phyloP scores from a whole-genome alignment of 192 early-diverging fungal genomes.

The Entrophospora sp. region DNA sequence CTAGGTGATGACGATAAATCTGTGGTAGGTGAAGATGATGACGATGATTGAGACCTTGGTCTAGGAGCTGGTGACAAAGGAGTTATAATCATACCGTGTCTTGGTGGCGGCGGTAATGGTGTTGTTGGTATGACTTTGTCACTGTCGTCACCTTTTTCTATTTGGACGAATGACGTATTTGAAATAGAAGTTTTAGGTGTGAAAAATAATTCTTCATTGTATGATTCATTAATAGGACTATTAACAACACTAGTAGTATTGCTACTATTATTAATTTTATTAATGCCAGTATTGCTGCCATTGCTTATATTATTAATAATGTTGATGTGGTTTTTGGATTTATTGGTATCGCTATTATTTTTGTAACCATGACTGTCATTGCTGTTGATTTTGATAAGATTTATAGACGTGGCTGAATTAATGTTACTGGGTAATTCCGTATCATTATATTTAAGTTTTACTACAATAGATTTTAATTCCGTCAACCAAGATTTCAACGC shows the following conservation, averaged over 20 bases:
- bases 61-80: background rate
- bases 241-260: too few relatives aligned
- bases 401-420: slow-evolving; percentile 8
- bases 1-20: background rate
- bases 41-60: background rate
- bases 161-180: background rate
- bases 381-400: background rate
- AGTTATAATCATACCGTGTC: background rate
- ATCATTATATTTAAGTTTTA: slow-evolving; percentile 8
- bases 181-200: background rate
- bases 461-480: slow-evolving; percentile 28
- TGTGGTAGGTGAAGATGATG: background rate
- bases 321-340: too few relatives aligned
- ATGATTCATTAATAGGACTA: background rate
- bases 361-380: background rate
- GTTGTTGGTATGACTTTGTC: slow-evolving; percentile 1
- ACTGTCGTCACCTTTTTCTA: too few relatives aligned
- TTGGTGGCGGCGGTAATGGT: slow-evolving; percentile 11
- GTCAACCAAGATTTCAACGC: slow-evolving; percentile 29
- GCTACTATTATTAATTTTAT: too few relatives aligned
- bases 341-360: too few relatives aligned
- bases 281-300: slow-evolving; percentile 2
- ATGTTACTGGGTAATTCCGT: slow-evolving; percentile 1
- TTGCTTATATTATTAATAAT: too few relatives aligned
- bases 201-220: background rate